phyloP scores from a whole-genome alignment of 495 filamentous ascomycete species.

The Gamarada debralockiae region DNA sequence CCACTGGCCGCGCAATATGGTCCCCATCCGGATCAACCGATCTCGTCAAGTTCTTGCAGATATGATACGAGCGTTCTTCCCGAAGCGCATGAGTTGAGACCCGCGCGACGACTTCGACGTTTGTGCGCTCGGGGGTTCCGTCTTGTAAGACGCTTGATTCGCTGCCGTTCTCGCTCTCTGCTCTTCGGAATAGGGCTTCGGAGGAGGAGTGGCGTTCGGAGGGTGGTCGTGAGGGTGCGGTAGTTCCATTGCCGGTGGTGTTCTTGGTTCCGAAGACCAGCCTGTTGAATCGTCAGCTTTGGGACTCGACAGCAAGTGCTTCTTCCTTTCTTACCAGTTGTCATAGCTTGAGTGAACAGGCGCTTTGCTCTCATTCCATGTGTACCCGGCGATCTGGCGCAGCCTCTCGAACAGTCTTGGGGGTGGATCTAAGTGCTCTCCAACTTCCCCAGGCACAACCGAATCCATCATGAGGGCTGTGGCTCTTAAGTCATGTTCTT shows the following conservation, averaged over 20 bases:
- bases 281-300: conserved; percentile 18
- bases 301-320: neutral
- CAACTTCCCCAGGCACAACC: conserved; percentile 49
- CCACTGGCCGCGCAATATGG: conserved; percentile 72
- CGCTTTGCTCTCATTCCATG: conserved; percentile 64
- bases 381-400: conserved; percentile 67
- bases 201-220: neutral
- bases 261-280: conserved; percentile 46
- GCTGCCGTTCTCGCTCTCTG: conserved; percentile 48
- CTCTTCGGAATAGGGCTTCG: conserved; percentile 26
- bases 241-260: neutral
- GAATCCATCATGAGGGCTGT: conserved; percentile 37
- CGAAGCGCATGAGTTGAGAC: conserved; percentile 76
- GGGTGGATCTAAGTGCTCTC: conserved; percentile 59
- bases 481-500: conserved; percentile 12
- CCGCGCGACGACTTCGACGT: conserved; percentile 58
- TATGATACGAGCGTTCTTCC: conserved; percentile 80
- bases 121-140: conserved; percentile 55
- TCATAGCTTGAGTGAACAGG: conserved; percentile 84
- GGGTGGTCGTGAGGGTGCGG: neutral
- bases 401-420: conserved; percentile 69
- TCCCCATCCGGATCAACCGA: conserved; percentile 64
- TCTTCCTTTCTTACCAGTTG: conserved; percentile 49
- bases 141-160: conserved; percentile 50
- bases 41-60: conserved; percentile 48